These are phyloP conservation scores for Andrographis paniculata DNA, from an alignment of 305 asterid species.

Conservation along the genomic window DNA sequence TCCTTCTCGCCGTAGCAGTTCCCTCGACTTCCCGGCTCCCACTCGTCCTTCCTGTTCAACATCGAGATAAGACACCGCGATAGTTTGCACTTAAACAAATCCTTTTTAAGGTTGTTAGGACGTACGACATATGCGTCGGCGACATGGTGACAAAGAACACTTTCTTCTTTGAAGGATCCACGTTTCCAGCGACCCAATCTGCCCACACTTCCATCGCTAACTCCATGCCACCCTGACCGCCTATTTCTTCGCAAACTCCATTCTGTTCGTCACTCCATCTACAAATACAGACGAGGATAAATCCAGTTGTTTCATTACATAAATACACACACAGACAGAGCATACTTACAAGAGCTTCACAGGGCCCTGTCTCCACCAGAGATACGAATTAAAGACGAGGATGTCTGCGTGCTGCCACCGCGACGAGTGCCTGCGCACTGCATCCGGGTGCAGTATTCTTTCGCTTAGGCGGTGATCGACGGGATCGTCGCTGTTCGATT, in stretches of 20 bases:
- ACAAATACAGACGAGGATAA: no score
- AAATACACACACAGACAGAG: neutral
- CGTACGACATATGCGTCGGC: constrained; percentile 77
- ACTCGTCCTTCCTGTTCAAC: constrained; percentile 52
- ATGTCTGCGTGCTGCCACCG: constrained; percentile 81
- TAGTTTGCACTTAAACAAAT: no score
- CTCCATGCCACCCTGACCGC: constrained; percentile 81
- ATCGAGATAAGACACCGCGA: neutral
- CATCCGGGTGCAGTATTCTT: constrained; percentile 64
- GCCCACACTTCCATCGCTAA: constrained; percentile 94
- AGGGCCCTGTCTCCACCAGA: constrained; percentile 95
- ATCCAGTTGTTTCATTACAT: no score
- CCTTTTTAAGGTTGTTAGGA: neutral
- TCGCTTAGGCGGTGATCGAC: constrained; percentile 66
- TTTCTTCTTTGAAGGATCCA: constrained; percentile 52
- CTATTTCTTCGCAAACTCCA: constrained; percentile 62
- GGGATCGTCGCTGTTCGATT: constrained; percentile 77
- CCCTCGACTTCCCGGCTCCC: constrained; percentile 72
- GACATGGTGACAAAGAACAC: constrained; percentile 93
- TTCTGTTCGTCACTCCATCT: constrained; percentile 75
- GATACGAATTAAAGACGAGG: constrained; percentile 66
- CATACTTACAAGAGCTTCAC: constrained; percentile 67
- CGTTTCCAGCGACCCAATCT: constrained; percentile 55
- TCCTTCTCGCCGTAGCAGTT: constrained; percentile 64
- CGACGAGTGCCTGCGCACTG: constrained; percentile 57